These are phyloP conservation scores for Dittrichia graveolens DNA, from an alignment of 129 eudicot genomes.

Conservation along the genomic window DNA sequence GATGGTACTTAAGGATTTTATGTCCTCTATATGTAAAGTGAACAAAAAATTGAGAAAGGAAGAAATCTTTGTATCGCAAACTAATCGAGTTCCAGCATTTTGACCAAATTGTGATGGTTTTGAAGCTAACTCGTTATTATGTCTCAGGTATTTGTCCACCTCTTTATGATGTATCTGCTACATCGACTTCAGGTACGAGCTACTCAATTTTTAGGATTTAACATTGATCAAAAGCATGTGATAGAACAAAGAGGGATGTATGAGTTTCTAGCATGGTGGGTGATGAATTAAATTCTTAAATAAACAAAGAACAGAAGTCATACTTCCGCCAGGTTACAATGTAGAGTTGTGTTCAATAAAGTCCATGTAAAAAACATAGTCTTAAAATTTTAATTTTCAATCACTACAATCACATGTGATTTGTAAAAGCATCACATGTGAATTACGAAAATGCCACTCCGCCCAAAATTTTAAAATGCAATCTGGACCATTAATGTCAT, in stretches of 20 bases:
- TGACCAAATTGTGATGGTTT: slow-evolving; percentile 4
- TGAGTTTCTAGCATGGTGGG: too few relatives aligned
- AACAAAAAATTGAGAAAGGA: slow-evolving; percentile 1
- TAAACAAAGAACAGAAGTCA: neutral
- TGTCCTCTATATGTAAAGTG: slow-evolving; percentile 4
- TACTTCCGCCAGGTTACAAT: neutral
- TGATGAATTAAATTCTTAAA: neutral
- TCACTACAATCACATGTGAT: too few relatives aligned
- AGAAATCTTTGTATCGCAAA: neutral
- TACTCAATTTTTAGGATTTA: neutral
- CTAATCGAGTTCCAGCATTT: neutral
- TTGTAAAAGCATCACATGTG: too few relatives aligned
- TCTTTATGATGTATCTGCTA: slow-evolving; percentile 94
- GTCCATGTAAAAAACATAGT: too few relatives aligned
- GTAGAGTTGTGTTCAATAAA: too few relatives aligned
- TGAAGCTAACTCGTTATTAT: slow-evolving; percentile 13
- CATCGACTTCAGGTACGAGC: slow-evolving; percentile 94
- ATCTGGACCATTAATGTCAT: too few relatives aligned
- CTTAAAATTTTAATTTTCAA: too few relatives aligned
- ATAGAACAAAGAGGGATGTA: too few relatives aligned
- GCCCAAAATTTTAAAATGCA: too few relatives aligned
- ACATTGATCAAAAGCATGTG: neutral
- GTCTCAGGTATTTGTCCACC: slow-evolving; percentile 93
- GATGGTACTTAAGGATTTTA: neutral
- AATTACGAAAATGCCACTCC: too few relatives aligned